Conservation (phyloP, 2,329 filamentous ascomycete species). For the Keithomyces neogunnii region DNA sequence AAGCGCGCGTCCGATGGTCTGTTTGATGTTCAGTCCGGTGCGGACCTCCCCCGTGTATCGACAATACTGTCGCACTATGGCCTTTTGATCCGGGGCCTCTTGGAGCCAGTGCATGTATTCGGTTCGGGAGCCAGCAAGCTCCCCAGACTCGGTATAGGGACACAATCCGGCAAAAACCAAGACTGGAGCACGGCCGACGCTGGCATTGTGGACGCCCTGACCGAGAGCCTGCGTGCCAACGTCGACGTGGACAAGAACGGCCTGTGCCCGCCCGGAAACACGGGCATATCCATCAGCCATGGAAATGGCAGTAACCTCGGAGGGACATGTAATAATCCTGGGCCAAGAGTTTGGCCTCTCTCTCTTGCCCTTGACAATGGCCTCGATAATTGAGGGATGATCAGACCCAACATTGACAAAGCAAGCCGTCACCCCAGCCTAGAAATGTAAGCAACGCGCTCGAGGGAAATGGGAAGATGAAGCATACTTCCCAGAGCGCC, state of each 20-base stretch:
- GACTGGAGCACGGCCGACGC: constrained; percentile 64
- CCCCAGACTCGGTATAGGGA: constrained; percentile 69
- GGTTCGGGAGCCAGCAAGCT: constrained; percentile 67
- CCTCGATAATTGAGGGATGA: not conserved
- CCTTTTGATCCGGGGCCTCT: constrained; percentile 73
- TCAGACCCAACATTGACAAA: constrained; percentile 1
- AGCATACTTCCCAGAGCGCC: not conserved
- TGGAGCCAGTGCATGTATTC: constrained; percentile 87
- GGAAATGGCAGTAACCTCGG: constrained; percentile 28
- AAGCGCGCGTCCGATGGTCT: constrained; percentile 77
- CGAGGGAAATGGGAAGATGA: not conserved
- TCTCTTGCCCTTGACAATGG: not conserved
- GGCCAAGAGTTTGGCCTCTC: not conserved
- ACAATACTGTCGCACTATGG: constrained; percentile 78
- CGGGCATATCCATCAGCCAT: constrained; percentile 77
- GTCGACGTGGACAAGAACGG: constrained; percentile 73
- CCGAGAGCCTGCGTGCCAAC: constrained; percentile 74
- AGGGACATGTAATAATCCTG: not conserved
- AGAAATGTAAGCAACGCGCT: not conserved
- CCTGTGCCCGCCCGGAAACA: constrained; percentile 63
- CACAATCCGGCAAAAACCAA: constrained; percentile 72
- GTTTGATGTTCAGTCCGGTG: constrained; percentile 77
- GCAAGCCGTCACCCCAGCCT: not conserved
- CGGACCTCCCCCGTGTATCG: constrained; percentile 77
- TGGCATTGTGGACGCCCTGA: constrained; percentile 73